Evolutionary conservation across 176 grass and related monocot genomes (phyloP).

Genomic region (Juncus inflexus): DNA sequence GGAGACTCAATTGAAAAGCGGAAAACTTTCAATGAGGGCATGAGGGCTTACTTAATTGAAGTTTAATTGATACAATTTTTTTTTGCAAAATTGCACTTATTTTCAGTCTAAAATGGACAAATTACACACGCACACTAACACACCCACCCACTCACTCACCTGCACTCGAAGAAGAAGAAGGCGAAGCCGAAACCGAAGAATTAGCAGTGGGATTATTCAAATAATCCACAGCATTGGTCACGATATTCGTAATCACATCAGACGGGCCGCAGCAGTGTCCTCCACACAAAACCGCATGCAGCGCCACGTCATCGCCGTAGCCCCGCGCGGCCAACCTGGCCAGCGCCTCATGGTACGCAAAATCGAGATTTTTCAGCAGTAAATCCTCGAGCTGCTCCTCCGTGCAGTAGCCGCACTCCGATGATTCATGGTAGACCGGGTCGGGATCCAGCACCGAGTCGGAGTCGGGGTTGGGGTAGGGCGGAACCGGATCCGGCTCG

Average conservation of each 20-base stretch:
- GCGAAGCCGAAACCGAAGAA: constrained; percentile 1
- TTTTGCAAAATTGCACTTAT: no score
- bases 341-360: constrained; percentile 77
- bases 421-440: constrained; percentile 23
- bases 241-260: constrained; percentile 69
- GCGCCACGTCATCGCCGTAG: constrained; percentile 51
- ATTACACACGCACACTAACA: no score
- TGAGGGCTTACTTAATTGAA: no score
- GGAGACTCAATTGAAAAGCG: no score
- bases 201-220: constrained; percentile 38
- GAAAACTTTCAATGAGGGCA: no score
- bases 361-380: constrained; percentile 67
- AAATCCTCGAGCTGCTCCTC: constrained; percentile 69
- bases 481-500: constrained; percentile 25
- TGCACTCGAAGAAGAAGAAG: constrained; percentile 1
- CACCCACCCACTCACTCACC: neutral
- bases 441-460: constrained; percentile 6
- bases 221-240: constrained; percentile 52
- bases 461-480: constrained; percentile 8
- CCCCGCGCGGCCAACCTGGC: constrained; percentile 50
- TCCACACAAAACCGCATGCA: constrained; percentile 65
- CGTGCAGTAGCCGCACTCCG: constrained; percentile 47
- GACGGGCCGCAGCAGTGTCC: constrained; percentile 71
- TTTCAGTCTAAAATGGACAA: no score
- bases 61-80: no score